Conservation (phyloP, 2,329 filamentous ascomycete species). For the Kalmusia sp. region DNA sequence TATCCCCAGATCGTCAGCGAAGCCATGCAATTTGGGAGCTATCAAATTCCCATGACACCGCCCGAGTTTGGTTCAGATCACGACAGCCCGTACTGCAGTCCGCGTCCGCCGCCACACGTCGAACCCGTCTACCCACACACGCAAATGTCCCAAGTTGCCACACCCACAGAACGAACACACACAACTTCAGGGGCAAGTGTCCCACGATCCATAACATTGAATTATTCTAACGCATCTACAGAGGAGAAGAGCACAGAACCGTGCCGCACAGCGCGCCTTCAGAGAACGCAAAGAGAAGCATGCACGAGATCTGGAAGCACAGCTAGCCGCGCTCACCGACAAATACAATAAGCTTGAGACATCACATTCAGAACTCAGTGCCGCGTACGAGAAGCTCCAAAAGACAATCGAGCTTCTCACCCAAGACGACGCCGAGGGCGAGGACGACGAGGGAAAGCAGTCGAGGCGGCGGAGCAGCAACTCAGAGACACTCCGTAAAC, state of each 20-base stretch:
- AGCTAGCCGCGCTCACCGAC: conserved; percentile 61
- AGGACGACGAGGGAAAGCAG: conserved; percentile 31
- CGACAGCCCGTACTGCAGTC: conserved; percentile 48
- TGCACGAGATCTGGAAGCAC: conserved; percentile 67
- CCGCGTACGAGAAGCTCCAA: conserved; percentile 49
- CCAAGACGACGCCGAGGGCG: conserved; percentile 40
- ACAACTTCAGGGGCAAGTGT: conserved; percentile 46
- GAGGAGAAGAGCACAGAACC: conserved; percentile 66
- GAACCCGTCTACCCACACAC: conserved; percentile 28
- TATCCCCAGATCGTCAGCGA: conserved; percentile 44
- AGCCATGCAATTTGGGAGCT: conserved; percentile 38
- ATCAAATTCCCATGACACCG: conserved; percentile 48
- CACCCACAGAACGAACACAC: conserved; percentile 40
- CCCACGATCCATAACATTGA: neutral
- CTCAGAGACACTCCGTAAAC: conserved; percentile 45
- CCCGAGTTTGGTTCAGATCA: conserved; percentile 50
- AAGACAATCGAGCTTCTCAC: conserved; percentile 48
- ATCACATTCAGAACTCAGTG: conserved; percentile 56
- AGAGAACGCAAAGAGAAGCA: conserved; percentile 70
- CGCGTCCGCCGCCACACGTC: conserved; percentile 33
- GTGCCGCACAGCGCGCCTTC: conserved; percentile 67
- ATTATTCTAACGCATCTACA: conserved; percentile 34
- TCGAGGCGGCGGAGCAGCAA: conserved; percentile 34
- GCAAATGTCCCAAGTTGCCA: conserved; percentile 21
- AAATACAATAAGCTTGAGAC: conserved; percentile 63